A percentile compares a stretch with the other conserved stretches of the same genome.
These are phyloP conservation scores for Stygiomarasmius scandens DNA, from an alignment of 1,284 basidiomycete species.

Conservation along the genomic window DNA sequence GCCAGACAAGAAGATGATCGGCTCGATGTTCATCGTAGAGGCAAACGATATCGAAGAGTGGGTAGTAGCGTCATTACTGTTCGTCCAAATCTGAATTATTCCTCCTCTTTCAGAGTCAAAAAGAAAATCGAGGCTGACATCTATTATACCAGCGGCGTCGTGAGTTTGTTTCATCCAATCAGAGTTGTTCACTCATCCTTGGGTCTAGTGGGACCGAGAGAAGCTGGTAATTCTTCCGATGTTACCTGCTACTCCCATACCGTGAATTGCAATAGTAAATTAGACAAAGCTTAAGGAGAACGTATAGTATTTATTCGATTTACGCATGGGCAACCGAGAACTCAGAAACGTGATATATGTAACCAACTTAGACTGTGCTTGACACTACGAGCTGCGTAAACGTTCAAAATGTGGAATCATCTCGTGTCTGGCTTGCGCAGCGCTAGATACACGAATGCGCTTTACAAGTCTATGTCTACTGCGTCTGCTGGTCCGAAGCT, in stretches of 20 bases:
- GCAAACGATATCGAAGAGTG: conserved; percentile 43
- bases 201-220: conserved; percentile 40
- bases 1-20: conserved; percentile 42
- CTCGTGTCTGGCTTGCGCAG: no score
- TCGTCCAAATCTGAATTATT: conserved; percentile 45
- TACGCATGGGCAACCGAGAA: no score
- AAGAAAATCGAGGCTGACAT: conserved; percentile 52
- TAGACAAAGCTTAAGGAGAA: no score
- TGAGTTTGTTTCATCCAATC: conserved; percentile 35
- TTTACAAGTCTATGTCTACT: conserved; percentile 1
- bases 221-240: conserved; percentile 29
- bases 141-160: conserved; percentile 58
- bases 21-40: conserved; percentile 43
- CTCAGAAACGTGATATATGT: no score
- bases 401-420: no score
- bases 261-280: conserved; percentile 1
- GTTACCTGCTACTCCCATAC: conserved; percentile 15
- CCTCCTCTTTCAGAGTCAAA: conserved; percentile 45
- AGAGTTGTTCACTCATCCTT: not conserved
- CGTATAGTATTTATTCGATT: no score
- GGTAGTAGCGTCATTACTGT: conserved; percentile 14
- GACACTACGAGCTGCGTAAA: no score
- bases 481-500: not conserved
- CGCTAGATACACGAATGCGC: no score
- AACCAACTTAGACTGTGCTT: no score